Base-by-base conservation (phyloP, 257 asterid genomes). In the Plantago major region DNA sequence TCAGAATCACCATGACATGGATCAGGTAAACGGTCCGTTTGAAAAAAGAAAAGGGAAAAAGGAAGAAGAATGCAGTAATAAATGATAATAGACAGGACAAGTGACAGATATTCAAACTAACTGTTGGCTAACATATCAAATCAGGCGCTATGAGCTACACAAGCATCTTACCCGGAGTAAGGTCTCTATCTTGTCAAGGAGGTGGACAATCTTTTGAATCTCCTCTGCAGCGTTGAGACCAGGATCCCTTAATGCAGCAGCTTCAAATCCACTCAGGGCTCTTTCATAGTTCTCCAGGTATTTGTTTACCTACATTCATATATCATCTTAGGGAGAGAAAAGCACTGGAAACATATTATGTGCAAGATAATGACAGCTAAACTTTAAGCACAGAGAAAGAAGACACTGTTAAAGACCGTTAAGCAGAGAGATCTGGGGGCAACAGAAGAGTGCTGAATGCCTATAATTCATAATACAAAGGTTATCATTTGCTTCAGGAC, bases 201-300 rank as follows among this genome's bases (percentile, higher is more conserved):
- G 90, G 62, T 61, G 73, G 66, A 86, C 79, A 57, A 81, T 80
- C 74, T 77, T 86, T 49, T 76, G 79, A 74, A 80, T 87, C 80
- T 86, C 97, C 70, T 81, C 93, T 48, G 64, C 61, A 42, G 97
- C 95, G 79, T 69, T 74, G 53, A 92, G 89, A 67, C 90, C 74
- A 73, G 99, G 99, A 78, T 92, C 97, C 83, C 77, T 84, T 46
- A 82, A 63, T 43, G 97, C 88, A 76, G 99, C 99, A 72, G 99
- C 97, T 83, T 89, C 96, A 79, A 92, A 92, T 74, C 99, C 97
- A 76, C 85, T 89, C 54, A 92, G 84, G 67, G 99, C 96, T 72
- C 96, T 85, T 79, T 89, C 97, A 67, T 92, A 92, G 74, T 92
- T 92, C 76, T 92, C 99, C 45, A 92, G 80, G 74, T 84, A 89